Conservation (phyloP, 805 yeast species). For the Candida cerambycidarum region DNA sequence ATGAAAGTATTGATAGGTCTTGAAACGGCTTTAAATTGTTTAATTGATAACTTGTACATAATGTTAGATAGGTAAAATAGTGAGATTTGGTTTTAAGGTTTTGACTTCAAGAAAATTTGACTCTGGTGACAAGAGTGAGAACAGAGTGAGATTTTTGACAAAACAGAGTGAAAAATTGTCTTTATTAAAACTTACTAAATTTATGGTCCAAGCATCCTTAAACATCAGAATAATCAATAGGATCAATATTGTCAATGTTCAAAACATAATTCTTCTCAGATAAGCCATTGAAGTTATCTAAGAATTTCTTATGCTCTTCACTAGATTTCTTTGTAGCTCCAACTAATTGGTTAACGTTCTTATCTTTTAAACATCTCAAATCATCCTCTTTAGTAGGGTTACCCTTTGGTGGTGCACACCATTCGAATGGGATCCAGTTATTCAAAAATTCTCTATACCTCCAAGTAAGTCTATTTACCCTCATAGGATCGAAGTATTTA, state of each 20-base stretch:
- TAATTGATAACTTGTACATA: slow-evolving; percentile 4
- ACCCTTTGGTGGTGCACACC: slow-evolving; percentile 10
- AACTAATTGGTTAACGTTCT: slow-evolving; percentile 2
- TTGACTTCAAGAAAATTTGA: not conserved
- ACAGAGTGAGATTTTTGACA: not conserved
- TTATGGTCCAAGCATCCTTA: not conserved
- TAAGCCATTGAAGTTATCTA: slow-evolving; percentile 11
- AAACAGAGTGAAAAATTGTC: too few relatives aligned
- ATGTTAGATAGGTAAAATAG: not conserved
- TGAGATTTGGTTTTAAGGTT: not conserved
- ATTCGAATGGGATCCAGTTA: slow-evolving; percentile 13
- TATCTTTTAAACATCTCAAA: slow-evolving; percentile 12
- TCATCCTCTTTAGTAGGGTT: slow-evolving; percentile 13
- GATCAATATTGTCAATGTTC: not conserved
- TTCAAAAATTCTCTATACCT: slow-evolving; percentile 13
- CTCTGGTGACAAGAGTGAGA: slow-evolving; percentile 1
- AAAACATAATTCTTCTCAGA: slow-evolving; percentile 8
- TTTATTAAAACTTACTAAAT: too few relatives aligned
- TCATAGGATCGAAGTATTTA: slow-evolving; percentile 25
- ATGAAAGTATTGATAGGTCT: slow-evolving; percentile 8
- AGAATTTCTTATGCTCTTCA: slow-evolving; percentile 9
- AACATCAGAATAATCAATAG: not conserved
- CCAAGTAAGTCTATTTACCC: slow-evolving; percentile 1
- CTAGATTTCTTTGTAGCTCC: slow-evolving; percentile 5
- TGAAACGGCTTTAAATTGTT: slow-evolving; percentile 4